A percentile compares a stretch with the other conserved stretches of the same genome.
phyloP scores from a whole-genome alignment of 2,329 filamentous ascomycete species.

The Trichoderma brevicompactum region DNA sequence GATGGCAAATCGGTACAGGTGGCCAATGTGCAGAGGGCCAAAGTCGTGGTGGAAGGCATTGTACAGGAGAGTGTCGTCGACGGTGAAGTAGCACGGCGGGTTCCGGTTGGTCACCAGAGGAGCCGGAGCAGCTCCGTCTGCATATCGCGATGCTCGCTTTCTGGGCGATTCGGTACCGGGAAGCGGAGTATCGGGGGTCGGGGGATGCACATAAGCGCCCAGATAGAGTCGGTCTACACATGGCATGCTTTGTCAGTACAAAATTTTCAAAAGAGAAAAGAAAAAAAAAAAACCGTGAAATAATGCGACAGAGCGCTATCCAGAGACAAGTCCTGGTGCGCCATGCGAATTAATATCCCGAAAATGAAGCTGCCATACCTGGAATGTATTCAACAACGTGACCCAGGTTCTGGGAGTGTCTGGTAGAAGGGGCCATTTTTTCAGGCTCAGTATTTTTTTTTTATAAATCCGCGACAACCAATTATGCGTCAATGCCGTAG shows the following conservation, averaged over 20 bases:
- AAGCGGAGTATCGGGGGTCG: constrained; percentile 81
- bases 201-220: constrained; percentile 84
- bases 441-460: constrained; percentile 12
- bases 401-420: constrained; percentile 66
- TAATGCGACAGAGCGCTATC: no score
- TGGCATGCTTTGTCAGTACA: constrained; percentile 28
- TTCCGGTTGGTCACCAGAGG: constrained; percentile 40
- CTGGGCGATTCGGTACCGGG: constrained; percentile 78
- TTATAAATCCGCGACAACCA: not conserved
- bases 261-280: constrained; percentile 27
- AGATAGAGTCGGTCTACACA: constrained; percentile 86
- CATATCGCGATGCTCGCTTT: constrained; percentile 59
- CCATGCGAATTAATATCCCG: not conserved
- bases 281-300: not conserved
- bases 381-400: constrained; percentile 97
- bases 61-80: constrained; percentile 91
- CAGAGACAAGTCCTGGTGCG: not conserved
- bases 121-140: constrained; percentile 56
- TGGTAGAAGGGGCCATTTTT: constrained; percentile 56
- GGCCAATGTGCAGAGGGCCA: constrained; percentile 94
- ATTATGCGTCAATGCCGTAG: constrained; percentile 1
- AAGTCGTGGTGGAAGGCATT: constrained; percentile 99
- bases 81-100: constrained; percentile 89
- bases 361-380: constrained; percentile 57
- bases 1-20: constrained; percentile 94